phyloP scores from a whole-genome alignment of 2,329 filamentous ascomycete species.

The Lachnellula suecica region DNA sequence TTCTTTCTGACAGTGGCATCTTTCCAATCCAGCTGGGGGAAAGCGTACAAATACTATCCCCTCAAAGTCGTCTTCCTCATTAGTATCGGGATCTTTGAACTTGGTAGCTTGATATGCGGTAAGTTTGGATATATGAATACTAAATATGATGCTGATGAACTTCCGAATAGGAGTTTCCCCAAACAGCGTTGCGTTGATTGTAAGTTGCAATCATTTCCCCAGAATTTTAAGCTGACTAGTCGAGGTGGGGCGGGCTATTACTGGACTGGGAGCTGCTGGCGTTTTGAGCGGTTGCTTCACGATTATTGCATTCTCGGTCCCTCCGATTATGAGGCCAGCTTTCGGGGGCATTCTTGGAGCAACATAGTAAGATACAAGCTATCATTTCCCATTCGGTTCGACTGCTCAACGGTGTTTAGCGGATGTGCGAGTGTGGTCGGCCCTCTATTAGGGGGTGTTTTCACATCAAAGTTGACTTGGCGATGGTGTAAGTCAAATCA shows the following conservation, averaged over 20 bases:
- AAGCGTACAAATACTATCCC: conserved; percentile 24
- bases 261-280: conserved; percentile 30
- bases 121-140: background rate
- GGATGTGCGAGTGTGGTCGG: conserved; percentile 22
- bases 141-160: background rate
- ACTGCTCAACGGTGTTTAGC: too few relatives aligned
- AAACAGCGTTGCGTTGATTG: too few relatives aligned
- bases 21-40: conserved; percentile 16
- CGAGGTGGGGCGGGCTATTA: conserved; percentile 31
- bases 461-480: conserved; percentile 35
- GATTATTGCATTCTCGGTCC: conserved; percentile 22
- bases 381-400: too few relatives aligned
- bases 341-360: conserved; percentile 53
- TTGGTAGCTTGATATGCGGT: conserved; percentile 35
- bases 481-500: conserved; percentile 28
- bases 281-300: conserved; percentile 33
- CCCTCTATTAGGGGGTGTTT: conserved; percentile 34
- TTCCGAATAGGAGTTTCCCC: background rate
- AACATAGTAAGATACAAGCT: too few relatives aligned
- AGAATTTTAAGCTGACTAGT: conserved; percentile 25
- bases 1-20: conserved; percentile 46
- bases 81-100: conserved; percentile 32
- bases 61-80: conserved; percentile 26
- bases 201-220: too few relatives aligned
- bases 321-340: conserved; percentile 14